phyloP scores from a whole-genome alignment of 2,329 filamentous ascomycete genomes.

The Nemania sp. region DNA sequence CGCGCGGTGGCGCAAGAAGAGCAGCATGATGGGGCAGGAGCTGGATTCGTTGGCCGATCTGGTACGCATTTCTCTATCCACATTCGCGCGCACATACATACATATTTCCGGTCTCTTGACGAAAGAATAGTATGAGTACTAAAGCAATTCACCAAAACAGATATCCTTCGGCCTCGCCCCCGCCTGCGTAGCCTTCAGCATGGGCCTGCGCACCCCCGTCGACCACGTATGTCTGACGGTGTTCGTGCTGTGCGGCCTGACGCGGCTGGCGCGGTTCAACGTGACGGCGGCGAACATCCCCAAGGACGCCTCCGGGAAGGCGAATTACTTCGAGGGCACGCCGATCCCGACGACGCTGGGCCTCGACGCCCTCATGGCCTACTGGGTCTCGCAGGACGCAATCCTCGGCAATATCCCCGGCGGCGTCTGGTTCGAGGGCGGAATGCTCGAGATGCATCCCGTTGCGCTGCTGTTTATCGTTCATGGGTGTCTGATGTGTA shows the following conservation, averaged over 20 bases:
- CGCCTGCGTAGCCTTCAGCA: slow-evolving; percentile 81
- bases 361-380: slow-evolving; percentile 83
- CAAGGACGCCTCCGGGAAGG: slow-evolving; percentile 90
- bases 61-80: slow-evolving; percentile 55
- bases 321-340: slow-evolving; percentile 93
- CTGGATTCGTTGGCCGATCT: slow-evolving; percentile 93
- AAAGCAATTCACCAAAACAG: slow-evolving; percentile 50
- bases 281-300: slow-evolving; percentile 88
- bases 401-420: slow-evolving; percentile 77
- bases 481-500: slow-evolving; percentile 94
- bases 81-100: not conserved
- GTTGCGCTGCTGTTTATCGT: slow-evolving; percentile 77
- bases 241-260: slow-evolving; percentile 94
- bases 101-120: too few species aligned
- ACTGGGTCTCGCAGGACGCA: slow-evolving; percentile 83
- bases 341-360: slow-evolving; percentile 89
- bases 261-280: slow-evolving; percentile 94
- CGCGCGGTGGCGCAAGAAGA: slow-evolving; percentile 94
- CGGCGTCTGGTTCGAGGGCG: slow-evolving; percentile 69
- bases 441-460: slow-evolving; percentile 80
- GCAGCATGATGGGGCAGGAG: slow-evolving; percentile 96
- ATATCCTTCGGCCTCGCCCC: slow-evolving; percentile 95
- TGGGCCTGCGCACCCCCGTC: slow-evolving; percentile 81
- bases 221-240: slow-evolving; percentile 82
- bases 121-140: too few species aligned